phyloP scores from a whole-genome alignment of 768 basidiomycete genomes.

The Suillus cothurnatus region DNA sequence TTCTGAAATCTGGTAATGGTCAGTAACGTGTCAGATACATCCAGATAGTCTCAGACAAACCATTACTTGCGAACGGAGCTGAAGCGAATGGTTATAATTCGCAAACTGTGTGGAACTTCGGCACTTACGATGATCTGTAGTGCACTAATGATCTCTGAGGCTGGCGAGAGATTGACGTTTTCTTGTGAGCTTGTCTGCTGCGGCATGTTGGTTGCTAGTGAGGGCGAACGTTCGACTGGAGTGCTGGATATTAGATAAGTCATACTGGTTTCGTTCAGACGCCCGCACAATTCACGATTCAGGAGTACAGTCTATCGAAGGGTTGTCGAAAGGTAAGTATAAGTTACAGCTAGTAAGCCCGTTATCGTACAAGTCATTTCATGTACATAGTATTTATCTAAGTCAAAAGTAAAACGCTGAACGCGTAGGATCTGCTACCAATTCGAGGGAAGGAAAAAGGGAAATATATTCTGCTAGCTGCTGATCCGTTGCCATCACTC shows the following conservation, averaged over 20 bases:
- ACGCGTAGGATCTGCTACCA: too few relatives aligned
- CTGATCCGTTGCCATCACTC: neutral
- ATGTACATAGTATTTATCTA: too few relatives aligned
- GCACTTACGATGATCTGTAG: neutral
- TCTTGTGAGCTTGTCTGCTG: neutral
- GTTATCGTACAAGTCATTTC: too few relatives aligned
- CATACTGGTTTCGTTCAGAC: too few relatives aligned
- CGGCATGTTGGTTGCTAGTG: neutral
- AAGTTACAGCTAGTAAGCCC: too few relatives aligned
- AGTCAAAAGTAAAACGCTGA: too few relatives aligned
- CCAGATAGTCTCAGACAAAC: neutral
- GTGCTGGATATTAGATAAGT: too few relatives aligned
- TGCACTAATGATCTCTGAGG: neutral
- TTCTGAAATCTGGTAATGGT: neutral
- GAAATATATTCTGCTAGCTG: neutral
- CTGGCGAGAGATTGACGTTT: neutral
- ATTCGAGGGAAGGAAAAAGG: neutral
- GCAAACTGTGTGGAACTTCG: neutral
- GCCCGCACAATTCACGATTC: too few relatives aligned
- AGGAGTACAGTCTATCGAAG: too few relatives aligned
- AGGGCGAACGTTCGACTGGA: too few relatives aligned
- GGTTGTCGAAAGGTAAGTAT: too few relatives aligned
- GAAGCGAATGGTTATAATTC: neutral
- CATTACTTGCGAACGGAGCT: neutral
- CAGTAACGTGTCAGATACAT: neutral